A percentile compares a stretch with the other conserved stretches of the same genome.
phyloP scores from a whole-genome alignment of 192 early-diverging fungal genomes.

The Diversispora epigaea region DNA sequence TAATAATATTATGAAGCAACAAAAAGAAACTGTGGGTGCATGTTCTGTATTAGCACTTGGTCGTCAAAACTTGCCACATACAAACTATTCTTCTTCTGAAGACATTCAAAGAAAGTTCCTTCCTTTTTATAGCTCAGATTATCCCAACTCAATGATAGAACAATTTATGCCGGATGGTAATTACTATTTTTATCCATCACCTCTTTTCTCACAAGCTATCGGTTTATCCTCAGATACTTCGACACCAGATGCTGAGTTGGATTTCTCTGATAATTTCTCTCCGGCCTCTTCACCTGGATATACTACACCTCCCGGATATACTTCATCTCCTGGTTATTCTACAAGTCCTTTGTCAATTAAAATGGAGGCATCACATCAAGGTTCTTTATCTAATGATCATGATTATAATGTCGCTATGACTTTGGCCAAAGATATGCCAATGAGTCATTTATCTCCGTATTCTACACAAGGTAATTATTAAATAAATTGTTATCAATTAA shows the following conservation, averaged over 20 bases:
- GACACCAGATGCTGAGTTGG: not conserved
- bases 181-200: conserved; percentile 25
- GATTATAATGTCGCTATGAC: conserved; percentile 27
- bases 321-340: no score
- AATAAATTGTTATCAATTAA: no score
- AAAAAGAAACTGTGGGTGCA: conserved; percentile 15
- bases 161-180: not conserved
- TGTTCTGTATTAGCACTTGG: conserved; percentile 23
- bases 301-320: not conserved
- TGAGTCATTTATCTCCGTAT: conserved; percentile 10
- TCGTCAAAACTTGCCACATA: conserved; percentile 5
- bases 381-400: conserved; percentile 4
- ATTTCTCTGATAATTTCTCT: conserved; percentile 18
- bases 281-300: not conserved
- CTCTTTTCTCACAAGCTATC: not conserved
- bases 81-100: conserved; percentile 13
- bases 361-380: conserved; percentile 10
- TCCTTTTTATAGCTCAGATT: conserved; percentile 13
- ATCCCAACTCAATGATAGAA: conserved; percentile 14
- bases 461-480: not conserved
- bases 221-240: not conserved
- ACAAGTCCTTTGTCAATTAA: conserved; percentile 9
- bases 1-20: conserved; percentile 10
- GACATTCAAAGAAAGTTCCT: conserved; percentile 11
- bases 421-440: conserved; percentile 26